These are phyloP conservation scores for Heimioporus sp. DNA, from an alignment of 768 basidiomycete genomes.

Conservation along the genomic window DNA sequence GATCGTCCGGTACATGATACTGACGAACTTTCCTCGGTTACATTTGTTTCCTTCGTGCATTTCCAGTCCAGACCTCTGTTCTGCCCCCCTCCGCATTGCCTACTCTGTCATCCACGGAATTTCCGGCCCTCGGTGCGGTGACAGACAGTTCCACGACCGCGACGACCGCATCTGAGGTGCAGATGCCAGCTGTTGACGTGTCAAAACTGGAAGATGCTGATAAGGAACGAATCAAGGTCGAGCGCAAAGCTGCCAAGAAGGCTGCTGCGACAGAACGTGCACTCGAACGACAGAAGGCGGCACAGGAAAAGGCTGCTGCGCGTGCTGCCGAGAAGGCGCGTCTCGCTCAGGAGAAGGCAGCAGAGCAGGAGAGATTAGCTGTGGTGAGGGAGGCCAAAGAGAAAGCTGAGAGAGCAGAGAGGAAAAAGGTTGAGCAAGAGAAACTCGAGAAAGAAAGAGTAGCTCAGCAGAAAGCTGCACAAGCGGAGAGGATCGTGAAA, in stretches of 20 bases:
- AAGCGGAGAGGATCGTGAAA: conserved; percentile 33
- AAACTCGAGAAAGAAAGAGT: conserved; percentile 37
- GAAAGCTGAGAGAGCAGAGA: conserved; percentile 32
- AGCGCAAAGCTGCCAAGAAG: conserved; percentile 65
- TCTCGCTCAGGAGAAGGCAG: conserved; percentile 50
- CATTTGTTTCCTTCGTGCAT: conserved; percentile 16
- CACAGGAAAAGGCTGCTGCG: conserved; percentile 56
- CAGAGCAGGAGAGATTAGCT: conserved; percentile 49
- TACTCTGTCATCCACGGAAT: conserved; percentile 65
- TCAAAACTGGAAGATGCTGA: conserved; percentile 33
- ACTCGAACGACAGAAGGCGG: conserved; percentile 54
- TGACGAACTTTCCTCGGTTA: conserved; percentile 38
- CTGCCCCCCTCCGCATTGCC: conserved; percentile 41
- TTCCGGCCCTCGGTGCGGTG: conserved; percentile 56
- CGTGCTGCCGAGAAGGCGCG: conserved; percentile 53
- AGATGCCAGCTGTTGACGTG: conserved; percentile 8
- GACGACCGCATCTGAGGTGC: conserved; percentile 22
- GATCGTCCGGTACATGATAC: conserved; percentile 42
- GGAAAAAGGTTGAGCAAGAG: conserved; percentile 39
- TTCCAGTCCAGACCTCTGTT: conserved; percentile 34
- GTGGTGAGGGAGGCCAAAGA: conserved; percentile 39
- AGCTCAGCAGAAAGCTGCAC: conserved; percentile 31
- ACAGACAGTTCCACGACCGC: conserved; percentile 9
- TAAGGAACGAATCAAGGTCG: conserved; percentile 54
- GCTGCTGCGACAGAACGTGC: conserved; percentile 61